Conservation (phyloP, 805 yeast genomes). For the Isabelozyma rhagii region DNA sequence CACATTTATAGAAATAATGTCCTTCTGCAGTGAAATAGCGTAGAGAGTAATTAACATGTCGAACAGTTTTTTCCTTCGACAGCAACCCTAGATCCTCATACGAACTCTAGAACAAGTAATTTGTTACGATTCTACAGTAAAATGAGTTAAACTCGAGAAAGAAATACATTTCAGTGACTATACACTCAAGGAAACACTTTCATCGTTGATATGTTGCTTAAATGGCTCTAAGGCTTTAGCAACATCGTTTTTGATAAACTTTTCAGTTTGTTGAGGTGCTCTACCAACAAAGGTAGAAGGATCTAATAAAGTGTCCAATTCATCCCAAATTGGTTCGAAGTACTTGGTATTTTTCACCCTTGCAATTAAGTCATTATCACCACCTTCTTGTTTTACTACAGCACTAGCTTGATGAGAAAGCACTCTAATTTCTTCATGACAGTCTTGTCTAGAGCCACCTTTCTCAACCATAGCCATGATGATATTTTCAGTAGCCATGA, state of each 20-base stretch:
- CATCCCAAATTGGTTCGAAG: constrained; percentile 85
- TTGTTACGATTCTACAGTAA: too few species aligned
- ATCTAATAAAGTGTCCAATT: constrained; percentile 76
- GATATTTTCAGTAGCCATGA: constrained; percentile 99
- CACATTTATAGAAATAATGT: too few species aligned
- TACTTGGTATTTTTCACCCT: constrained; percentile 73
- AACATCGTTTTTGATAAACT: constrained; percentile 83
- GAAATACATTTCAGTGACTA: constrained; percentile 23
- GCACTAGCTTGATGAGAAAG: constrained; percentile 96
- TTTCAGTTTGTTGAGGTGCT: constrained; percentile 97
- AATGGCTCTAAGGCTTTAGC: constrained; percentile 75
- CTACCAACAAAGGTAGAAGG: constrained; percentile 96
- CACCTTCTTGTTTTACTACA: constrained; percentile 97
- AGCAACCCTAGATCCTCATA: too few species aligned
- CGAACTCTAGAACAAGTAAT: too few species aligned
- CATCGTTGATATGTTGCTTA: constrained; percentile 54
- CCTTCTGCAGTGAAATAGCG: too few species aligned
- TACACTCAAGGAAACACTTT: constrained; percentile 77
- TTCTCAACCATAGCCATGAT: constrained; percentile 99
- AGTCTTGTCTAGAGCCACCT: constrained; percentile 97
- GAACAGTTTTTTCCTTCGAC: too few species aligned
- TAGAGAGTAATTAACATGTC: too few species aligned
- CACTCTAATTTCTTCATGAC: constrained; percentile 96
- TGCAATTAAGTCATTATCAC: constrained; percentile 94
- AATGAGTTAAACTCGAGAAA: background rate